phyloP scores from a whole-genome alignment of 345 rosid species.

The Gossypioides kirkii region DNA sequence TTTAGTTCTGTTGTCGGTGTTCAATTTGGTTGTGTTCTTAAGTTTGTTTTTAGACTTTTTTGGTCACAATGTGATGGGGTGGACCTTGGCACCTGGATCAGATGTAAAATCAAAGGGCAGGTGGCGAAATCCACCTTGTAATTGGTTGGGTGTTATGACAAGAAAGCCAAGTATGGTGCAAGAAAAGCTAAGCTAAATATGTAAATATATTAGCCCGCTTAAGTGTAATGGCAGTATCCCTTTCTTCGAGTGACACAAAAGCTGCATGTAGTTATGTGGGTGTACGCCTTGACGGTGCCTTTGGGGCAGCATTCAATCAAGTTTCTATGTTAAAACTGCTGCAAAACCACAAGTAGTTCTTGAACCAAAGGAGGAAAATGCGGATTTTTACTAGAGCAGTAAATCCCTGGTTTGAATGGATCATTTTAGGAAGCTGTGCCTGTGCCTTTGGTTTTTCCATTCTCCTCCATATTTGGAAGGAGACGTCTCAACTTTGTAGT shows the following conservation, averaged over 20 bases:
- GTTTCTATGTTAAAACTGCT: neutral
- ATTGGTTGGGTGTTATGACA: no score
- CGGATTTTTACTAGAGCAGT: neutral
- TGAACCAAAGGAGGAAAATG: neutral
- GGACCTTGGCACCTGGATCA: conserved; percentile 32
- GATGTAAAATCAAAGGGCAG: neutral
- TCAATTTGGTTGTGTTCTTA: neutral
- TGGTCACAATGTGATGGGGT: neutral
- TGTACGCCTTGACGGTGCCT: neutral
- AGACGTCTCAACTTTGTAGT: no score
- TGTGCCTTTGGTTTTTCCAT: no score
- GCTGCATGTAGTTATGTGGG: neutral
- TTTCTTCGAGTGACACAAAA: no score
- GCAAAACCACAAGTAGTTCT: neutral
- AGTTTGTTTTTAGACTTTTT: neutral
- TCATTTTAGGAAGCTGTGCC: neutral
- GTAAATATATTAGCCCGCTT: no score
- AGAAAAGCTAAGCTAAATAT: no score
- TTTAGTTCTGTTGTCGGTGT: neutral
- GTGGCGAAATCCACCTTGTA: conserved; percentile 41
- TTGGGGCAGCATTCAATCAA: neutral
- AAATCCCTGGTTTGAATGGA: neutral
- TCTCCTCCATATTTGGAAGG: no score
- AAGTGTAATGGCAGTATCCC: no score
- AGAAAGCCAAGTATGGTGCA: no score